Evolutionary conservation across 2,329 filamentous ascomycete genomes (phyloP), one percentile per base, ranked within the genome.

Genomic region (Epichloe gansuensis): DNA sequence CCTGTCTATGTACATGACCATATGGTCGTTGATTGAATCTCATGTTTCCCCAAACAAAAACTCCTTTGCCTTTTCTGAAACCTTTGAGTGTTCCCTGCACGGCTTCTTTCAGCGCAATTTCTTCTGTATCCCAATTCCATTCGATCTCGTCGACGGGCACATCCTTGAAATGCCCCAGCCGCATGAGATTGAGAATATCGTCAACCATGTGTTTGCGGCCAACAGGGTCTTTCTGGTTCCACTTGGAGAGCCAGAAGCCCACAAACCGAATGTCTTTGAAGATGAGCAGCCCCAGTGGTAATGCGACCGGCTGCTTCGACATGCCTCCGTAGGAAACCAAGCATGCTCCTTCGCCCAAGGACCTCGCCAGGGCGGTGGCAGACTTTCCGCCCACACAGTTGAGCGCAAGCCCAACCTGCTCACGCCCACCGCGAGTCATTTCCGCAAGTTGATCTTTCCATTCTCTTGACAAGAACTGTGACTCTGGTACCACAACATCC

Each of bases 271-370:
- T 76, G 61, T 97, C 83, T 69, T 91, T 93, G 74, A 98, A 98
- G 61, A 98, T 98, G 55, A 97, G 74, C 59, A 94, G 74, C 0
- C 86, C 87, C 0, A 91, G 86, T 0, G 91, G 89, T 56, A 97
- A 70, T 6, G 78, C 76, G 28, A 96, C 78, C 0, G 91, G 91
- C 72, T 95, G 85, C 66, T 86, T 87, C 37, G 87, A 83, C 93
- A 98, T 98, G 49, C 88, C 91, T 28, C 93, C 93, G 65, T 98
- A 98, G 4, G 91, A 95, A 25, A 98, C 89, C 68, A 97, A 75
- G 53, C 85, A 83, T 1, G 80, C 86, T 23, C 81, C 79, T 0
- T 81, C 72, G 5, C 78, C 76, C 3, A 98, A 75, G 6, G 80
- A 77, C 62, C 90, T 88, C 5, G 91, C 85, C 63, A 98, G 74